phyloP scores from a whole-genome alignment of 371 early-diverging fungal species.

The Circinella umbellata region DNA sequence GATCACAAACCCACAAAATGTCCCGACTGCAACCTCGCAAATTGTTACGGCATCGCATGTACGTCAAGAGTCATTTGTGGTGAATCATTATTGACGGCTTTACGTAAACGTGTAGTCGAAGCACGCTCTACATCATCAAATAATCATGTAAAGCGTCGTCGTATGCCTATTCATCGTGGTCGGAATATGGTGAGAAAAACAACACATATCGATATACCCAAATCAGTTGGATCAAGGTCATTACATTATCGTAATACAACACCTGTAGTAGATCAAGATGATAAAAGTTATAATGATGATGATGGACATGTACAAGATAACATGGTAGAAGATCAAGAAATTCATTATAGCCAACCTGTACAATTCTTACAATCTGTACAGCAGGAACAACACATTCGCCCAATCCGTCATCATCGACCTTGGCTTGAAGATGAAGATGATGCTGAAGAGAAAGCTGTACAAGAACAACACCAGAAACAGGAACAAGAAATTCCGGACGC shows the following conservation, averaged over 20 bases:
- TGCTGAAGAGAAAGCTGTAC: not conserved
- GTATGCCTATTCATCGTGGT: conserved; percentile 18
- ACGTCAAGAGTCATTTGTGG: conserved; percentile 40
- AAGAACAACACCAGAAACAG: not conserved
- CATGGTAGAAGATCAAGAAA: not conserved
- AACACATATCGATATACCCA: conserved; percentile 21
- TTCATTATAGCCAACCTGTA: not conserved
- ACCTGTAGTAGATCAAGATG: conserved; percentile 7
- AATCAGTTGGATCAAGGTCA: no score
- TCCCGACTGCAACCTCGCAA: conserved; percentile 14
- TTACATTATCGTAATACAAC: no score
- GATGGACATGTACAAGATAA: conserved; percentile 6
- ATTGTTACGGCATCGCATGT: conserved; percentile 27
- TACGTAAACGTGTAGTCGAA: conserved; percentile 36
- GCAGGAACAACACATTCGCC: not conserved
- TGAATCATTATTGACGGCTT: conserved; percentile 36
- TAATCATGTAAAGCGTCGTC: conserved; percentile 19
- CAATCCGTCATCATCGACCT: conserved; percentile 1
- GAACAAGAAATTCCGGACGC: no score
- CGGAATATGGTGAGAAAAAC: conserved; percentile 15
- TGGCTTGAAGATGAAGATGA: conserved; percentile 2
- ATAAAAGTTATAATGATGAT: conserved; percentile 13
- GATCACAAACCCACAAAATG: conserved; percentile 7
- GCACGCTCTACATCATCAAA: conserved; percentile 22
- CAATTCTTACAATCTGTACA: not conserved